Evolutionary conservation across 352 stramenopile genomes (phyloP).

Genomic region (Phytophthora quininea): DNA sequence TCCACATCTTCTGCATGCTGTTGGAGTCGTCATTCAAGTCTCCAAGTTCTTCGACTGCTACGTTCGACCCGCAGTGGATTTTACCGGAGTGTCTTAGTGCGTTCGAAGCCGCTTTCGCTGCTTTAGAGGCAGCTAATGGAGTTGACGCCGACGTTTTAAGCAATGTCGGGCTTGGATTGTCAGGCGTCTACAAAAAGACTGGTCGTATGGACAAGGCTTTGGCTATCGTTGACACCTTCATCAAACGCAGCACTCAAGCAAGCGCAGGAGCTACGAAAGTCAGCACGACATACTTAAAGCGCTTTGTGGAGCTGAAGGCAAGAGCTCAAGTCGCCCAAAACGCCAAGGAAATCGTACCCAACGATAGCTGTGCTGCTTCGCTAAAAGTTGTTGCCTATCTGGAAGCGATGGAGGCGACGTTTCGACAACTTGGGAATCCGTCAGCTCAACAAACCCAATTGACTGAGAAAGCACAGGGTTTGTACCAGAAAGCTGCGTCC

Average conservation of each 20-base stretch:
- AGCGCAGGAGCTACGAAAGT: not conserved
- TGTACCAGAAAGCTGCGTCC: constrained; percentile 63
- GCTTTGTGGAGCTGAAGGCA: constrained; percentile 73
- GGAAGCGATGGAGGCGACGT: constrained; percentile 53
- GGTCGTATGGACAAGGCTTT: constrained; percentile 55
- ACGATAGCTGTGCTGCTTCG: constrained; percentile 35
- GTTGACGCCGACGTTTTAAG: constrained; percentile 57
- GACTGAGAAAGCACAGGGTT: constrained; percentile 50
- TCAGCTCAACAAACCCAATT: constrained; percentile 33
- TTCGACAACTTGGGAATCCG: constrained; percentile 16
- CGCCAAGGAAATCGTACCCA: constrained; percentile 61
- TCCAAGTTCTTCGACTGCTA: not conserved
- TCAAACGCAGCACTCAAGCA: constrained; percentile 52
- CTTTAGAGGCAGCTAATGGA: constrained; percentile 36
- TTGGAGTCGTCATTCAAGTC: constrained; percentile 17
- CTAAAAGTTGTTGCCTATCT: constrained; percentile 63
- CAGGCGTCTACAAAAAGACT: constrained; percentile 54
- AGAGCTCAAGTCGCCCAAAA: constrained; percentile 69
- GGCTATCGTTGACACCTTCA: constrained; percentile 52
- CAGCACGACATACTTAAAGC: constrained; percentile 52
- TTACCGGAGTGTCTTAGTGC: constrained; percentile 65
- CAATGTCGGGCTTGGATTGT: constrained; percentile 57
- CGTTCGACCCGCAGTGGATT: constrained; percentile 48
- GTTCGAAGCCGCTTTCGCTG: constrained; percentile 60
- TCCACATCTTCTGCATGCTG: constrained; percentile 78